Percentiles rank a stretch among this genome's conserved stretches.
Conservation (phyloP, 2,329 filamentous ascomycete genomes). For the Thelonectria blattea region DNA sequence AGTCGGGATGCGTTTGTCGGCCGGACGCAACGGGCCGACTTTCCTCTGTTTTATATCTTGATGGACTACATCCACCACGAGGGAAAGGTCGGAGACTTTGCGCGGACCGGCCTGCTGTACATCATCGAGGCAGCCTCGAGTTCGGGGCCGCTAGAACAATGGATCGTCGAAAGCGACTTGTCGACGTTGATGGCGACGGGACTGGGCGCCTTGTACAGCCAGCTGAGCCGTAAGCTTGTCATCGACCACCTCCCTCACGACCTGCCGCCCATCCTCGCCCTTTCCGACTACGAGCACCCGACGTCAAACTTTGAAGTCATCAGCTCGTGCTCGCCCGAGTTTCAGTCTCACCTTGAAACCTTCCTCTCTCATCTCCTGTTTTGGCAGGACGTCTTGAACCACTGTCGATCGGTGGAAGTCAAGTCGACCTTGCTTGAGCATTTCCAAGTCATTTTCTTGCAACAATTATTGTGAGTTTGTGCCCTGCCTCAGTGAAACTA, state of each 20-base stretch:
- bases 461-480: slow-evolving; percentile 80
- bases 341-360: slow-evolving; percentile 86
- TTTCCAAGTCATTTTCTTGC: slow-evolving; percentile 94
- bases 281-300: slow-evolving; percentile 87
- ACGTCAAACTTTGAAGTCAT: slow-evolving; percentile 73
- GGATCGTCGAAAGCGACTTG: slow-evolving; percentile 96
- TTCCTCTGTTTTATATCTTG: slow-evolving; percentile 92
- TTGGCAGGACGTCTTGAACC: slow-evolving; percentile 97
- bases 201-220: slow-evolving; percentile 75
- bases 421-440: slow-evolving; percentile 93
- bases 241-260: slow-evolving; percentile 77
- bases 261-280: slow-evolving; percentile 80
- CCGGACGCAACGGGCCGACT: slow-evolving; percentile 86
- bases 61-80: slow-evolving; percentile 98
- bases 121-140: slow-evolving; percentile 92
- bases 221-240: slow-evolving; percentile 77
- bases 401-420: slow-evolving; percentile 90
- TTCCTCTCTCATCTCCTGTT: slow-evolving; percentile 95
- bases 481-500: not conserved
- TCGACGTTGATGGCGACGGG: slow-evolving; percentile 98
- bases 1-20: slow-evolving; percentile 84
- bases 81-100: slow-evolving; percentile 93
- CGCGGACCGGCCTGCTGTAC: slow-evolving; percentile 89
- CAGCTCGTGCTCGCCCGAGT: slow-evolving; percentile 74
- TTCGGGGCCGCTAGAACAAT: slow-evolving; percentile 84